Base-by-base conservation (phyloP, 768 basidiomycete genomes). In the Tulasnella sp. region DNA sequence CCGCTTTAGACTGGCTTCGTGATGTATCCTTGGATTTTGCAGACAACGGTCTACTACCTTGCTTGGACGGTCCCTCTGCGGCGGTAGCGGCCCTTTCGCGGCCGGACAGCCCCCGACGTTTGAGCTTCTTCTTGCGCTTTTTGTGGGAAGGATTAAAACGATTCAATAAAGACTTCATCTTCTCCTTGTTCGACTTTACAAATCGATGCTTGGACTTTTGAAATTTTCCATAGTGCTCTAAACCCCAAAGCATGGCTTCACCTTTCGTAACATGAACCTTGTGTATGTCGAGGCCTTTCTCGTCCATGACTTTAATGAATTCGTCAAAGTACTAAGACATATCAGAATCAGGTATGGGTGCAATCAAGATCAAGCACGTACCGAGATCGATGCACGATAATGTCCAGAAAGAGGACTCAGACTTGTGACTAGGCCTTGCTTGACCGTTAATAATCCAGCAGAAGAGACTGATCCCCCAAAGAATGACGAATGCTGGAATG, bases 381-480 rank as follows among this genome's bases (percentile, higher is more conserved):
- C 78, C 45, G 75, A 65, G 28, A 78, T 71, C 0, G 74, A 72
- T 19, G 76, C 77, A 48, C 78, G 67, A 61, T 83, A 83, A 58
- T 83, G 81, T 0, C 81, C 81, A 2, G 76, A 78, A 3, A 81
- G 65, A 2, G 81, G 81, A 2, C 76, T 77, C 2, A 83, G 63
- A 3, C 70, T 76, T 53, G 76, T 70, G 42, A 82, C 75, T 15
- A 72, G 44, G 2, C 79, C 80, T 34, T 77, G 65, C 57, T 79
- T 75, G 22, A 82, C 77, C 0, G 75, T 72, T 48, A 83, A 78
- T 35, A 81, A 64, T 5, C 79, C 63, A 24, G 64, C 62, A 5
- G 56, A 47, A 16, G 24, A 40, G 24, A 29, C 34, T 10, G 37
- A 37, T 1, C 57, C 57, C 1, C 78, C 77, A 3, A 70, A 63